phyloP scores from a whole-genome alignment of 306 rosid genomes.

The Nissolia schottii region DNA sequence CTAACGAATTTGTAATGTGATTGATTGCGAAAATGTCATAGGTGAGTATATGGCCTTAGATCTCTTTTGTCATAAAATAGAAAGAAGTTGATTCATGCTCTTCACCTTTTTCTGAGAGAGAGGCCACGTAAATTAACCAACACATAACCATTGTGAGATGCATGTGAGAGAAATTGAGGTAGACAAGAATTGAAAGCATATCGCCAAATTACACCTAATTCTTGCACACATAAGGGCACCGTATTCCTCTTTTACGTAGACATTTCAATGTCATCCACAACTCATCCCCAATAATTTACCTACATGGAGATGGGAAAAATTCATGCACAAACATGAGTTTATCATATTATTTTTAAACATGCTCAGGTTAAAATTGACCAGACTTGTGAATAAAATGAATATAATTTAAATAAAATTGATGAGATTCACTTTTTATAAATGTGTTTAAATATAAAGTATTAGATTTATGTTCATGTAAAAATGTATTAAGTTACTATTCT shows the following conservation, averaged over 20 bases:
- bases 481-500: too few species aligned
- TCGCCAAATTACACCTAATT: background rate
- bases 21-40: background rate
- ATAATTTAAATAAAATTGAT: too few species aligned
- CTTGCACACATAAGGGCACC: background rate
- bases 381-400: too few species aligned
- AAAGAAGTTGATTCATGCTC: background rate
- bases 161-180: background rate
- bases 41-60: background rate
- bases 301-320: background rate
- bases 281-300: background rate
- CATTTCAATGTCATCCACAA: background rate
- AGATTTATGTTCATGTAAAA: too few species aligned
- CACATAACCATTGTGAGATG: background rate
- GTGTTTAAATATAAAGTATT: too few species aligned
- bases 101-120: background rate
- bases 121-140: background rate
- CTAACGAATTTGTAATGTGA: background rate
- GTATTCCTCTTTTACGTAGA: background rate
- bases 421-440: too few species aligned
- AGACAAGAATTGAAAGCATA: background rate
- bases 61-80: conserved; percentile 12
- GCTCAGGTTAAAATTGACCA: too few species aligned
- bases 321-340: too few species aligned
- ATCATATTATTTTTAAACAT: too few species aligned